These are phyloP conservation scores for Eutrema japonicum DNA, from an alignment of 345 rosid genomes.

Conservation along the genomic window DNA sequence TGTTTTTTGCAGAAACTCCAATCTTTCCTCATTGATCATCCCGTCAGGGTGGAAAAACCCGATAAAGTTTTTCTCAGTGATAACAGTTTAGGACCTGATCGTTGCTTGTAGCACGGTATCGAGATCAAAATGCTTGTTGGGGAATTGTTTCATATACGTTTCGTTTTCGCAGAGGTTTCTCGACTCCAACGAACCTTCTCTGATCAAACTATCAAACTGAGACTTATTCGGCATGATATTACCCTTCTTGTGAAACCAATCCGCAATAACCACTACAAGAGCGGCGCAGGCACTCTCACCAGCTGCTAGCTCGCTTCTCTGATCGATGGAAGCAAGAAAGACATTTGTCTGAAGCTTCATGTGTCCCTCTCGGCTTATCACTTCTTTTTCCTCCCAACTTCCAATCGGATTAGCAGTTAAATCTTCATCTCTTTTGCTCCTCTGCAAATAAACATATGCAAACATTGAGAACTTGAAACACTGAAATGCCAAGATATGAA, in stretches of 20 bases:
- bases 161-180: slow-evolving; percentile 68
- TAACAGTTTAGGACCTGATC: slow-evolving; percentile 50
- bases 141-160: slow-evolving; percentile 51
- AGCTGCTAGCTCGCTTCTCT: slow-evolving; percentile 70
- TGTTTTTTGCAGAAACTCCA: slow-evolving; percentile 63
- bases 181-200: slow-evolving; percentile 72
- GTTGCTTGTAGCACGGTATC: slow-evolving; percentile 66
- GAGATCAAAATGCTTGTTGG: slow-evolving; percentile 76
- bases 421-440: slow-evolving; percentile 44
- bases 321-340: slow-evolving; percentile 76
- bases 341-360: slow-evolving; percentile 61
- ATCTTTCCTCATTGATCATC: slow-evolving; percentile 52
- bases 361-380: slow-evolving; percentile 62
- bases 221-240: slow-evolving; percentile 62
- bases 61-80: slow-evolving; percentile 55
- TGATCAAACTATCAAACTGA: slow-evolving; percentile 62
- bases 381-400: slow-evolving; percentile 67
- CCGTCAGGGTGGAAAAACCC: slow-evolving; percentile 74
- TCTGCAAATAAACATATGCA: slow-evolving; percentile 41
- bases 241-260: slow-evolving; percentile 66
- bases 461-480: slow-evolving; percentile 8
- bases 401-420: slow-evolving; percentile 53
- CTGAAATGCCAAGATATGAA: neutral
- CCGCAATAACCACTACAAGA: slow-evolving; percentile 65
- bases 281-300: slow-evolving; percentile 83